Base-by-base conservation (phyloP, 1,139 yeast genomes). In the Kodamaea derodonti region DNA sequence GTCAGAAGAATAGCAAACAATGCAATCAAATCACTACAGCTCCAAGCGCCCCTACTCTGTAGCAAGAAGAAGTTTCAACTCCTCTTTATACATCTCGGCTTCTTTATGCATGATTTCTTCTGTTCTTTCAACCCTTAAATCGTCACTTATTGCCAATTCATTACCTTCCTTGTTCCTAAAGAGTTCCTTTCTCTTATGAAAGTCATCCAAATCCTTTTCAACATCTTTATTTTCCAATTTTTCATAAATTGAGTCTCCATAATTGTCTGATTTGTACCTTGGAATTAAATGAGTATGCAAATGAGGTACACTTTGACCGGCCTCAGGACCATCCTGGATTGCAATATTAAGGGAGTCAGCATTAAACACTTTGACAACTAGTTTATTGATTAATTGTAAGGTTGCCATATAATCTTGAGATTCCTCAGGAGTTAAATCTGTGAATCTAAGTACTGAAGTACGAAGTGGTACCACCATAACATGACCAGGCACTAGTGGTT, bases 281-380 rank as follows among this genome's bases (percentile, higher is more conserved):
- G 98, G 98, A 23, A 92, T 87, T 13, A 92, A 62, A 56, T 92
- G 98, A 23, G 96, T 83, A 56, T 92, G 98, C 18, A 92, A 70
- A 58, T 92, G 98, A 2, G 96, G 95, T 1, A 92, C 81, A 13
- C 92, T 78, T 54, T 92, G 98, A 3, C 98, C 98, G 2, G 97
- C 92, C 36, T 86, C 87, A 0, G 92, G 86, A 0, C 98, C 98
- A 55, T 92, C 98, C 54, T 92, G 98, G 38, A 92, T 86, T 12
- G 97, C 88, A 20, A 92, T 73, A 52, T 92, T 92, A 40, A 87
- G 57, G 1, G 95, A 67, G 47, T 88, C 95, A 1, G 96, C 95
- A 30, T 78, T 69, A 55, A 82, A 88, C 12, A 70, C 62, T 39
- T 68, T 53, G 43, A 72, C 78, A 20, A 92, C 79, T 44, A 85